Base-by-base conservation (phyloP, 441 rosid genomes). In the Corymbia citriodora region DNA sequence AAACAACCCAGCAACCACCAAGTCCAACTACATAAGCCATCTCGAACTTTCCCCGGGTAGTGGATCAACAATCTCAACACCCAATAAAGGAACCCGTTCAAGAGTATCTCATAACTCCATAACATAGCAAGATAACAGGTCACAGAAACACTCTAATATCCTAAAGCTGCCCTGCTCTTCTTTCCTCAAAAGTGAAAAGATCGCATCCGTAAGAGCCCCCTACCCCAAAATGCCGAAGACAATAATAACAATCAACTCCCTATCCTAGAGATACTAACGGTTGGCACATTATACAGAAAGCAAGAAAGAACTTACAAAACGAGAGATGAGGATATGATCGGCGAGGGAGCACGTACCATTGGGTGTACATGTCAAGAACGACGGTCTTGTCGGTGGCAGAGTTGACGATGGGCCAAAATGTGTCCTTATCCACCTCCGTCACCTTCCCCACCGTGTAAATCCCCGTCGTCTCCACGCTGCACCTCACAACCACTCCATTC, bases 291-390 rank as follows among this genome's bases (percentile, higher is more conserved):
- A 52, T 57, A 89, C 31, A 31, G 79, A 79, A 2, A 50, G 81
- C 49, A 18, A 33, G 31, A 50, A 40, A 48, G 59, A 74, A 36
- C 53, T 55, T 36, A 36, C 33, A 11, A 85, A 54, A 88, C 55
- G 45, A 55, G 27, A 29, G 40, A 29, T 29, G 19, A 61, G 52
- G 53, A 12, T 17, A 53, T 6, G 63, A 25, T 25, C 14, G n/a
- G 40, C 45, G 59, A 86, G 48, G 48, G 45, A 25, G n/a, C 3
- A 79, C 52, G 17, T 93, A 97, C 99, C 99, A 97, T 74, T 97
- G 99, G 72, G 99, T 97, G 93, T 97, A 97, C 99, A 97, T 97
- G 90, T 98, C 99, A 87, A 98, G 96, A 91, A 98, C 99, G 89
- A 97, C 98, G 65, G 96, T 91, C 93, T 95, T 98, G 17, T 96